These are phyloP conservation scores for Dicorynia guianensis DNA, from an alignment of 306 rosid species.

Conservation along the genomic window DNA sequence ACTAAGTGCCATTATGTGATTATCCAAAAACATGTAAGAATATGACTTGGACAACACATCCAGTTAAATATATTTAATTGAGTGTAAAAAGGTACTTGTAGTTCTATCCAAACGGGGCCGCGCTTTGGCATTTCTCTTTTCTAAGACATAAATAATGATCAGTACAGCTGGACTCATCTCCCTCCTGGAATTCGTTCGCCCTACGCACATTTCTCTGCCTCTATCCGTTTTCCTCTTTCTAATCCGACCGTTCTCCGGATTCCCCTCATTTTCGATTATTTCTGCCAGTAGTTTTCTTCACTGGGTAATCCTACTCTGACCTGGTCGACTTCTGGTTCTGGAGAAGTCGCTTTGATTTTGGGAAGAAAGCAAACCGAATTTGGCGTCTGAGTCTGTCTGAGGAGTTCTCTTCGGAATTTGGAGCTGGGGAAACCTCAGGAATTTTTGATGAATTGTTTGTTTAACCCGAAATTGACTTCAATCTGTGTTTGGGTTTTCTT, in stretches of 20 bases:
- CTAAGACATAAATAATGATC: neutral
- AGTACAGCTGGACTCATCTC: neutral
- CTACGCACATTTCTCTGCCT: neutral
- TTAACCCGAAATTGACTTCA: neutral
- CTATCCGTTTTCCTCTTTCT: neutral
- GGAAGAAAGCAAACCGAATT: neutral
- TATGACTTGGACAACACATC: neutral
- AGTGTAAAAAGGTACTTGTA: neutral
- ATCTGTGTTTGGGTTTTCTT: neutral
- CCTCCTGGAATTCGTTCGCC: neutral
- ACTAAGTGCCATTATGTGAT: too few species aligned
- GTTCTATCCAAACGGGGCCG: constrained; percentile 34
- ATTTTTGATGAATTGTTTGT: neutral
- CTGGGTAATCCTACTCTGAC: neutral
- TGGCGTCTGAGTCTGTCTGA: neutral
- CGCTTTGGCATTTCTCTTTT: constrained; percentile 37
- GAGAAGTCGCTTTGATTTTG: neutral
- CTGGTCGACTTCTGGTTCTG: neutral
- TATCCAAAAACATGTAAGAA: neutral
- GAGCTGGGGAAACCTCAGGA: neutral
- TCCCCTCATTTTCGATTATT: constrained; percentile 10
- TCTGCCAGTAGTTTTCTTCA: constrained; percentile 16
- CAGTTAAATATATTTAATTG: neutral
- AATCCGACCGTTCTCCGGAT: neutral
- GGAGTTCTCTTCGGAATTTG: neutral